Evolutionary conservation across 2,329 filamentous ascomycete genomes (phyloP).

Genomic region (Dothideomycetes sp.): DNA sequence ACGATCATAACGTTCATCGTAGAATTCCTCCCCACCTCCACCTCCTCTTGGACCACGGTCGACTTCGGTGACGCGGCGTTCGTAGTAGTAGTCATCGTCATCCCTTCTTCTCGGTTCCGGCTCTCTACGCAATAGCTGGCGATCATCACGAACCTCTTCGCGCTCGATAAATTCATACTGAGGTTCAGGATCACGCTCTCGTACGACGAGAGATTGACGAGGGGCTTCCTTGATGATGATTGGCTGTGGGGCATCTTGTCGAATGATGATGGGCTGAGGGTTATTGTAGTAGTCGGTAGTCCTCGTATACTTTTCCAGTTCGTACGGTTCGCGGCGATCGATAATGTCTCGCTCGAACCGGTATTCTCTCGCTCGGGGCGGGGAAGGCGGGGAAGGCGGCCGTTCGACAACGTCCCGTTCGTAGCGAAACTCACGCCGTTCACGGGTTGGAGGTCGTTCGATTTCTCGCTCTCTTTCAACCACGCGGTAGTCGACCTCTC

Average conservation of each 20-base stretch:
- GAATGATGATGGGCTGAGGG: constrained; percentile 40
- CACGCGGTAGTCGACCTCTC: constrained; percentile 21
- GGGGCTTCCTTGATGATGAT: constrained; percentile 47
- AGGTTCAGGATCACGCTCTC: constrained; percentile 42
- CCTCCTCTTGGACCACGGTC: constrained; percentile 32
- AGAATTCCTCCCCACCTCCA: constrained; percentile 14
- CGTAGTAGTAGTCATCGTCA: constrained; percentile 53
- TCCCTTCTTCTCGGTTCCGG: constrained; percentile 23
- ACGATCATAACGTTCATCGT: constrained; percentile 29
- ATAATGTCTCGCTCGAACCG: constrained; percentile 20
- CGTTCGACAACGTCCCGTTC: constrained; percentile 14
- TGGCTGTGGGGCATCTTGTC: constrained; percentile 37
- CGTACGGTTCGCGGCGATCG: constrained; percentile 28
- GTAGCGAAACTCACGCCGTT: constrained; percentile 19
- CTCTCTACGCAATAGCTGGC: constrained; percentile 31
- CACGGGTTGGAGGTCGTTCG: constrained; percentile 12
- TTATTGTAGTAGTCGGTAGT: constrained; percentile 42
- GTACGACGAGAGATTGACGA: constrained; percentile 36
- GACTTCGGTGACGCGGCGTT: constrained; percentile 44
- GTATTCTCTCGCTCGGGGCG: constrained; percentile 19
- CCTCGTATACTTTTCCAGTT: constrained; percentile 40
- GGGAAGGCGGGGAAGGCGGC: constrained; percentile 12
- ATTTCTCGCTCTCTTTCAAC: constrained; percentile 26
- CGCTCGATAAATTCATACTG: constrained; percentile 51
- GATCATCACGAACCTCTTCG: constrained; percentile 40